phyloP scores from a whole-genome alignment of 208 protist genomes.

The Borovskyia barvae region DNA sequence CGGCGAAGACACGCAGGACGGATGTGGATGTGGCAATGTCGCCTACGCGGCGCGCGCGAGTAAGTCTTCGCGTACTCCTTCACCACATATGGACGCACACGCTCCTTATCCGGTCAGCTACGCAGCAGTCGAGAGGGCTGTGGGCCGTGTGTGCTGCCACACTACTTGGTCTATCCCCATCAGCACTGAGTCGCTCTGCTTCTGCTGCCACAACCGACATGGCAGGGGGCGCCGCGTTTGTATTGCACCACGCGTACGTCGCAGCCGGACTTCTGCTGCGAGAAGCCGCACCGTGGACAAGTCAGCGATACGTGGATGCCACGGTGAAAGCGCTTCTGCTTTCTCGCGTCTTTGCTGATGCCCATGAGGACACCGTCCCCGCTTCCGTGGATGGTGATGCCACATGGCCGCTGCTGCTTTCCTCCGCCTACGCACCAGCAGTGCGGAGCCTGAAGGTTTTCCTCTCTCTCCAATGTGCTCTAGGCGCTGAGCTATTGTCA shows the following conservation, averaged over 20 bases:
- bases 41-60: not conserved
- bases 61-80: constrained; percentile 14
- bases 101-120: constrained; percentile 1
- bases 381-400: not conserved
- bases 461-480: constrained; percentile 4
- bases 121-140: constrained; percentile 9
- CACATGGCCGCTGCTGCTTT: constrained; percentile 21
- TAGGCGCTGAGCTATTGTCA: constrained; percentile 4
- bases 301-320: constrained; percentile 7
- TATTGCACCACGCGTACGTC: constrained; percentile 17
- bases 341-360: not conserved
- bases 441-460: constrained; percentile 2
- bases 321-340: constrained; percentile 16
- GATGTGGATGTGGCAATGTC: not conserved
- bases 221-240: not conserved
- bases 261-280: constrained; percentile 12
- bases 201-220: not conserved
- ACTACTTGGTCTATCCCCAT: constrained; percentile 8
- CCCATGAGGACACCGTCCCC: not conserved
- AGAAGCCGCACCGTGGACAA: not conserved
- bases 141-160: constrained; percentile 22
- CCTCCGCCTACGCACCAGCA: constrained; percentile 3
- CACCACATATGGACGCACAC: constrained; percentile 13
- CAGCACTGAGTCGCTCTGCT: not conserved
- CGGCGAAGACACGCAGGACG: too few relatives aligned